A percentile compares a stretch with the other conserved stretches of the same genome.
These are phyloP conservation scores for Albophoma yamanashiensis DNA, from an alignment of 2,329 filamentous ascomycete genomes.

Conservation along the genomic window DNA sequence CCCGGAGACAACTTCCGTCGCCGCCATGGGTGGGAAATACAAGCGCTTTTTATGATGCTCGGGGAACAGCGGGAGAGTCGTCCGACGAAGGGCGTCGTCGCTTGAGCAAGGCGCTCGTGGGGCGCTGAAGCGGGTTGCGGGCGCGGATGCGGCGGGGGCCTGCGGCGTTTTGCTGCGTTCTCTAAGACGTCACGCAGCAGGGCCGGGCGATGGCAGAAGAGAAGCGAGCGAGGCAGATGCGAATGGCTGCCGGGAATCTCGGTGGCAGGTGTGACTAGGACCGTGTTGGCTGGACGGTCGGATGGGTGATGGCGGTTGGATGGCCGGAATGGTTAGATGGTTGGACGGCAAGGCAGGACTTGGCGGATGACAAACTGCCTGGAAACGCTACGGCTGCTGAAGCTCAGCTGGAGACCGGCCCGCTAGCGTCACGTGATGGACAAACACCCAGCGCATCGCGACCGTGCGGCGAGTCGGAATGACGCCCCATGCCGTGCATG, in stretches of 20 bases:
- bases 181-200: neutral
- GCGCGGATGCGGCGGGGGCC: neutral
- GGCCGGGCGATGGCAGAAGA: neutral
- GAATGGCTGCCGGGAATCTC: neutral
- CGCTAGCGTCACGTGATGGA: neutral
- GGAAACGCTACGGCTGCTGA: neutral
- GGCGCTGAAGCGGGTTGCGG: neutral
- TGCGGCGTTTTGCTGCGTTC: neutral
- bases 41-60: neutral
- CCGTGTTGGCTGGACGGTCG: neutral
- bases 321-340: neutral
- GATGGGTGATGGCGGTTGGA: neutral
- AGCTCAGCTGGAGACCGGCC: neutral
- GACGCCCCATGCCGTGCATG: neutral
- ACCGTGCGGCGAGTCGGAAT: neutral
- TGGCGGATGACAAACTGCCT: neutral
- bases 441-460: neutral
- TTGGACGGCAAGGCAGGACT: neutral
- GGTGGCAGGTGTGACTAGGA: neutral
- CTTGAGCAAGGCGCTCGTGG: neutral
- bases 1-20: constrained; percentile 25
- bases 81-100: neutral
- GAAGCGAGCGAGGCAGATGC: neutral
- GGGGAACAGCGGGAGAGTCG: neutral
- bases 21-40: constrained; percentile 21